Evolutionary conservation across 2,329 filamentous ascomycete genomes (phyloP).

Genomic region (Bertia moriformis): DNA sequence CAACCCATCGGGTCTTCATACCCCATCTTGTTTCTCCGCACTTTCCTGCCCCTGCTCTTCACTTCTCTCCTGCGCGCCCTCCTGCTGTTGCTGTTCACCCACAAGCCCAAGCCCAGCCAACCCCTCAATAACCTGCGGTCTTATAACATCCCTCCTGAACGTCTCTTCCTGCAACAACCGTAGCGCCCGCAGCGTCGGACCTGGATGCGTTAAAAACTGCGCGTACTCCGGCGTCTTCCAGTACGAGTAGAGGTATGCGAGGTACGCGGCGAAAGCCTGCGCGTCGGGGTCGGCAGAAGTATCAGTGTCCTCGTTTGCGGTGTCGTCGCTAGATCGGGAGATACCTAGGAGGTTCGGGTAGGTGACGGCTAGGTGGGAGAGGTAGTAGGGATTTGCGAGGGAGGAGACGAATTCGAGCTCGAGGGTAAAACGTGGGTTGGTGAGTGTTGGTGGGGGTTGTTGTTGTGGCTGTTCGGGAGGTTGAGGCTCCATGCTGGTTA

Average conservation of each 20-base stretch:
- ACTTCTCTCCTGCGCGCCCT: too few relatives aligned
- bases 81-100: too few relatives aligned
- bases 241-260: conserved; percentile 47
- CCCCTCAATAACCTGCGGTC: conserved; percentile 36
- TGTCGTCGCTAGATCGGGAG: conserved; percentile 2
- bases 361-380: conserved; percentile 28
- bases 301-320: neutral
- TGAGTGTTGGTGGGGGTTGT: conserved; percentile 17
- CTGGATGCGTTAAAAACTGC: conserved; percentile 46
- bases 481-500: too few relatives aligned
- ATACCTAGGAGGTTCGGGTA: conserved; percentile 24
- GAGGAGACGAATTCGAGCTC: conserved; percentile 32
- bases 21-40: too few relatives aligned
- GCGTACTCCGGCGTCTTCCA: conserved; percentile 45
- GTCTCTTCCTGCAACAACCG: conserved; percentile 47
- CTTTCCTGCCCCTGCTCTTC: too few relatives aligned
- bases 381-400: conserved; percentile 29
- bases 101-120: conserved; percentile 15
- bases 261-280: conserved; percentile 40
- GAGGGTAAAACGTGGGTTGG: conserved; percentile 28
- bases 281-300: conserved; percentile 17
- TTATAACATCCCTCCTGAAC: conserved; percentile 45
- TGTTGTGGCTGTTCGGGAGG: conserved; percentile 1
- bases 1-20: too few relatives aligned
- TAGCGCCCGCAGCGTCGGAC: conserved; percentile 42